Conservation (phyloP, 345 rosid species). For the Anastatica hierochuntica region DNA sequence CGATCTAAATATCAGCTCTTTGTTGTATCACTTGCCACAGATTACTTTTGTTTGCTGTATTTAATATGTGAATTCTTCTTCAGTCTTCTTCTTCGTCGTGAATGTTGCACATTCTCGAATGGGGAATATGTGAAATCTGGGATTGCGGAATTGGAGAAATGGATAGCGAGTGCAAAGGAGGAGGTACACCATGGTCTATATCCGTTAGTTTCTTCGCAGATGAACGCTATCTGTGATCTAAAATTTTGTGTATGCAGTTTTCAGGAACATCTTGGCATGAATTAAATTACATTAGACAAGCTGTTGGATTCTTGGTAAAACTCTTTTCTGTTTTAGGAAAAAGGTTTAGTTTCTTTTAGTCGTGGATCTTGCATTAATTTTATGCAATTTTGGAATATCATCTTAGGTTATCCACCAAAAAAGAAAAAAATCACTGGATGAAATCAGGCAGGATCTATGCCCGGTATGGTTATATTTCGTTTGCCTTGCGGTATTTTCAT, state of each 20-base stretch:
- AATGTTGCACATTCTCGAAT: slow-evolving; percentile 96
- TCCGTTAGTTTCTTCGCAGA: slow-evolving; percentile 10
- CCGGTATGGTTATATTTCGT: slow-evolving; percentile 42
- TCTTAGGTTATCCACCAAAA: slow-evolving; percentile 94
- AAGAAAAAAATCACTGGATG: slow-evolving; percentile 80
- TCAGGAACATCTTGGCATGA: slow-evolving; percentile 99
- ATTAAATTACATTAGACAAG: slow-evolving; percentile 90
- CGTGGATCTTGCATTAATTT: not conserved
- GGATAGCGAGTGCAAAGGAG: slow-evolving; percentile 70
- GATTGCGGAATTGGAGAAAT: slow-evolving; percentile 89
- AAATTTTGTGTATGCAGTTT: slow-evolving; percentile 40
- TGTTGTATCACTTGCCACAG: not conserved
- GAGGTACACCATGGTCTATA: slow-evolving; percentile 46
- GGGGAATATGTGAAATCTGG: slow-evolving; percentile 98
- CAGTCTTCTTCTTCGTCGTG: slow-evolving; percentile 92
- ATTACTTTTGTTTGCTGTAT: slow-evolving; percentile 4
- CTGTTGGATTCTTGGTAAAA: slow-evolving; percentile 93
- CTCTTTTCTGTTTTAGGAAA: slow-evolving; percentile 11
- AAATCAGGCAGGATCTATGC: slow-evolving; percentile 85
- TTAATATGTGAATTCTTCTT: slow-evolving; percentile 12
- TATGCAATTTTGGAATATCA: slow-evolving; percentile 5
- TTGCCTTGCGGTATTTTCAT: slow-evolving; percentile 6
- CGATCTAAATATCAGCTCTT: not conserved
- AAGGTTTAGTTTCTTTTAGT: not conserved
- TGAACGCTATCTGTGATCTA: slow-evolving; percentile 16